Base-by-base conservation (phyloP, 108 stramenopile species). In the Cyclotella sp. region DNA sequence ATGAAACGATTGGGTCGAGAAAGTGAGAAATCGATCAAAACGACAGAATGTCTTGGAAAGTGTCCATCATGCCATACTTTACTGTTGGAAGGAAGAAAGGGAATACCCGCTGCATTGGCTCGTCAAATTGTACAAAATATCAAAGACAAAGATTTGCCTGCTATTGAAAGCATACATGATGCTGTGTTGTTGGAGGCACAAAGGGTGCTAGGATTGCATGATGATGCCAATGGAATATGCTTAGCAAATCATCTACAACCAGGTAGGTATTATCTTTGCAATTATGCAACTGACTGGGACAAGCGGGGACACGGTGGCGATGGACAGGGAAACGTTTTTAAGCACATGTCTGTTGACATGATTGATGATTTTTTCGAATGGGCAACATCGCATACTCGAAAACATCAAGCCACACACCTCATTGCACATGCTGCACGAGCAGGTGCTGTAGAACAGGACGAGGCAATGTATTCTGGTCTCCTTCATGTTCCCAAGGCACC, bases 321-420 rank as follows among this genome's bases (percentile, higher is more conserved):
- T 16, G 51, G 34, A 16, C 0, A n/a, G 2, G 54, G 26, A 10
- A 19, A 44, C n/a, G 29, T 73, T 45, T 64, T 42, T 39, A 9
- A 64, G n/a, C 29, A 70, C 51, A 44, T 63, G 58, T n/a, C 77
- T 1, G 54, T 55, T 57, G 26, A 51, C 21, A 30, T 51, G 18
- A 49, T 77, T 42, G 67, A 77, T 57, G 45, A 77, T 27, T 62
- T 77, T 24, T 57, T 77, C 12, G 76, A 68, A 0, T 77, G 76
- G 76, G 67, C 76, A 11, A 77, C 76, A 42, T 77, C 76, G 16
- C 44, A 69, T 69, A 9, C 43, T 13, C 68, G 60, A 21, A 69
- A 70, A 7, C 4, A 58, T 29, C 21, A 30, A 24, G 21, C 57
- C 24, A 22, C 1, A 3, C 19, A 3, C 12, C 44, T 8, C 14